A percentile compares a stretch with the other conserved stretches of the same genome.
Evolutionary conservation across 2,329 filamentous ascomycete genomes (phyloP).

Genomic region (Arachnomyces sp.): DNA sequence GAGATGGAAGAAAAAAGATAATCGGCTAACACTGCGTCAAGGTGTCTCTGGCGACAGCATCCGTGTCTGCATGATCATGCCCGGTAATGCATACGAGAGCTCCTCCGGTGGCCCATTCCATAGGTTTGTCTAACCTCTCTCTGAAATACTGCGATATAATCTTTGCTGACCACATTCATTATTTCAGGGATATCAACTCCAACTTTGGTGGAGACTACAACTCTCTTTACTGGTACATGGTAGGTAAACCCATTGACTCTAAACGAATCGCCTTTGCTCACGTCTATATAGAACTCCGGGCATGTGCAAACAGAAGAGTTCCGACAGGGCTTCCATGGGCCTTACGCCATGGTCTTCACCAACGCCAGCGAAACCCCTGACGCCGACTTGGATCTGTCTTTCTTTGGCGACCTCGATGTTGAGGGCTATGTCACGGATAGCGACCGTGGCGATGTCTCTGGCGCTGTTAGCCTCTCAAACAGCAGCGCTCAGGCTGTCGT

Average conservation of each 20-base stretch:
- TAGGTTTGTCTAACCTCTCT: constrained; percentile 28
- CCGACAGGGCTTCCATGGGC: constrained; percentile 58
- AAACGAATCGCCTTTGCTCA: too few species aligned
- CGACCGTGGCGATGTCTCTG: constrained; percentile 53
- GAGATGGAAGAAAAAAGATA: not conserved
- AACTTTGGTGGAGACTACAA: constrained; percentile 55
- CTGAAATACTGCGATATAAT: not conserved
- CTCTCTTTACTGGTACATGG: constrained; percentile 60
- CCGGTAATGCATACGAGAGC: constrained; percentile 50
- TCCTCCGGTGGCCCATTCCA: constrained; percentile 61
- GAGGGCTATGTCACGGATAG: constrained; percentile 51
- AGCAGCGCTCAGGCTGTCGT: constrained; percentile 48
- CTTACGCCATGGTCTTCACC: constrained; percentile 56
- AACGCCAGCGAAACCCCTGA: constrained; percentile 48
- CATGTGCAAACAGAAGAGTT: constrained; percentile 57
- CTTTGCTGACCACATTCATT: constrained; percentile 6
- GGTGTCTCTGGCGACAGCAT: constrained; percentile 32
- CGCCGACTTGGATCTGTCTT: constrained; percentile 47
- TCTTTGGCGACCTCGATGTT: constrained; percentile 53
- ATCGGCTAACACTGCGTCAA: constrained; percentile 9
- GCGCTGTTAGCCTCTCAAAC: constrained; percentile 35
- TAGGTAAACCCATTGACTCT: constrained; percentile 9
- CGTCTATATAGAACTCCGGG: constrained; percentile 45
- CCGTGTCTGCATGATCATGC: constrained; percentile 56
- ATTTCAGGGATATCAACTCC: constrained; percentile 51